Evolutionary conservation across 768 basidiomycete genomes (phyloP).

Genomic region (Boletus rufocinnamomeus): DNA sequence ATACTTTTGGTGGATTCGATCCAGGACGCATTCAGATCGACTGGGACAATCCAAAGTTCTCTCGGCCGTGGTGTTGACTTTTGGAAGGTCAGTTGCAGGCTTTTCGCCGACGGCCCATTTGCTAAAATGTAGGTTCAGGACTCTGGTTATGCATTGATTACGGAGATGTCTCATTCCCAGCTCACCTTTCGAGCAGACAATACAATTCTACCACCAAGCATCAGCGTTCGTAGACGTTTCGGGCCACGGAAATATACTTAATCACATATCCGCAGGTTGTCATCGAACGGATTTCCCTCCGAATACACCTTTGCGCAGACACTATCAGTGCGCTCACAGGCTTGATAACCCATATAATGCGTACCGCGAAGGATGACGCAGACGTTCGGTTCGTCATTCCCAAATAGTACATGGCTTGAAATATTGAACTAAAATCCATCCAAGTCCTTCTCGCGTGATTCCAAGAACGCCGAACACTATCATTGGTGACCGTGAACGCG

Average conservation of each 20-base stretch:
- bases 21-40: conserved; percentile 27
- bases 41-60: conserved; percentile 22
- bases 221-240: conserved; percentile 37
- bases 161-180: conserved; percentile 56
- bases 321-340: conserved; percentile 60
- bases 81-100: conserved; percentile 65
- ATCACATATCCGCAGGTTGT: conserved; percentile 44
- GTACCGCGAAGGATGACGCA: conserved; percentile 40
- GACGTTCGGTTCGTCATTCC: conserved; percentile 28
- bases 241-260: background rate
- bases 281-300: conserved; percentile 54
- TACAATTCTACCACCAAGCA: conserved; percentile 36
- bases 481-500: conserved; percentile 4
- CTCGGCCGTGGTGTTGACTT: conserved; percentile 41
- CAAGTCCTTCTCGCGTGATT: conserved; percentile 14
- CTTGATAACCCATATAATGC: conserved; percentile 54
- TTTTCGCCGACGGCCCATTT: background rate
- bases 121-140: conserved; percentile 38
- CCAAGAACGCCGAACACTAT: conserved; percentile 11
- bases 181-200: conserved; percentile 40
- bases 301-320: conserved; percentile 77
- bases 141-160: conserved; percentile 68
- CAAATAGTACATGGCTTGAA: background rate
- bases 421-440: background rate
- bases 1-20: conserved; percentile 59